Evolutionary conservation across 371 early-diverging fungal genomes (phyloP), one percentile per base, ranked within the genome.

Genomic region (Catenaria anguillulae): DNA sequence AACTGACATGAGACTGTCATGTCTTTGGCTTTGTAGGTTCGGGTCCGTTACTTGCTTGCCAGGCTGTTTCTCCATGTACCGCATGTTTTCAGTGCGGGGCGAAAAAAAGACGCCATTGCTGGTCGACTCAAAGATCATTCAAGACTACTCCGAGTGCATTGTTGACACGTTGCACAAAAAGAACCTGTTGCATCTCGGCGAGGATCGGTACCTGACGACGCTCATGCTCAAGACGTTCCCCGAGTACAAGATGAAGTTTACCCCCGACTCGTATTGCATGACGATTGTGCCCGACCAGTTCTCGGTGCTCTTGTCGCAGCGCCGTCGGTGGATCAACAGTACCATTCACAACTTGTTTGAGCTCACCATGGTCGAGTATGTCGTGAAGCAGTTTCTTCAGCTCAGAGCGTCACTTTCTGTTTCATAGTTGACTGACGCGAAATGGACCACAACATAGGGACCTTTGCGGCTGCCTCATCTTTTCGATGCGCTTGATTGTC

Each of bases 211-310:
- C 67, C 73, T 97, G 70, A 99, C 99, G 0, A 99, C 99, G 0
- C 78, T 99, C 33, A 89, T 99, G 80, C 77, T 99, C 67, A 98
- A 99, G 74, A 89, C 96, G 69, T 99, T 99, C 79, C 96, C 97
- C 59, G 86, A 90, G 71, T 86, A 88, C 77, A 97, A 96, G 76
- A 86, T 26, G 35, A 36, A 34, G 29, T 99, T 99, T 23, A 89
- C 92, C 4, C 83, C 95, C 2, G 86, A 90, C 62, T 99, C 99
- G 15, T 84, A 87, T 67, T 97, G 98, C 71, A 80, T 81, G 70
- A 99, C 99, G n/a, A 85, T 85, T 54, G 99, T 92, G 21, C 99
- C 99, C 6, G 97, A 96, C 65, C 80, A 82, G 65, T 98, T 94
- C 83, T 73, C 77, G 40, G 84, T 98, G 36, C 37, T 81, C 33